Evolutionary conservation across 2,329 filamentous ascomycete genomes (phyloP).

Genomic region (Fusarium odoratissimum): DNA sequence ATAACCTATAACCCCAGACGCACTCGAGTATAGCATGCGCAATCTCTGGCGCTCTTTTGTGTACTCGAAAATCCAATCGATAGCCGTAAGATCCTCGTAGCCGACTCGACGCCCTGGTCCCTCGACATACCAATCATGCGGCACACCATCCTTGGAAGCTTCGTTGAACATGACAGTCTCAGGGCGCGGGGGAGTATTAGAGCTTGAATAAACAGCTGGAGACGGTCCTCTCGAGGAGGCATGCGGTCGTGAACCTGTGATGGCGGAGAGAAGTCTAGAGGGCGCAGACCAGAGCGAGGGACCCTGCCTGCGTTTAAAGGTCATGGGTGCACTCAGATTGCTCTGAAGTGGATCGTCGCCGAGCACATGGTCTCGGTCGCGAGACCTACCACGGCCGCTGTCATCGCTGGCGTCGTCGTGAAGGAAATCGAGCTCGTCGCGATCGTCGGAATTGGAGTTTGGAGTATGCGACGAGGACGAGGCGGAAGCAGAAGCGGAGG

Average conservation of each 20-base stretch:
- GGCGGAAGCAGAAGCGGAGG: constrained; percentile 49
- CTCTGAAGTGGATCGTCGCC: constrained; percentile 67
- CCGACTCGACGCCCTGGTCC: constrained; percentile 89
- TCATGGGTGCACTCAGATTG: constrained; percentile 64
- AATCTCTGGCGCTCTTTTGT: constrained; percentile 93
- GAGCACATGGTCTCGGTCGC: constrained; percentile 53
- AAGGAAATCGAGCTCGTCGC: constrained; percentile 61
- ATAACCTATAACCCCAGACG: constrained; percentile 78
- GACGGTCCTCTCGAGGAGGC: constrained; percentile 33
- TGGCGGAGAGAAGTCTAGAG: constrained; percentile 60
- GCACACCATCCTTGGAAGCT: constrained; percentile 59
- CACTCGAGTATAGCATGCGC: constrained; percentile 77
- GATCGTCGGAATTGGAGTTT: constrained; percentile 51
- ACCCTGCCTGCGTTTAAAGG: constrained; percentile 78
- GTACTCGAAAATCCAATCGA: constrained; percentile 99
- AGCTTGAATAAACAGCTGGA: constrained; percentile 27
- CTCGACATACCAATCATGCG: constrained; percentile 88
- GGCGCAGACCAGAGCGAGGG: constrained; percentile 59
- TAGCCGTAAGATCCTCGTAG: constrained; percentile 96
- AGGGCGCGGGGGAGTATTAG: constrained; percentile 22
- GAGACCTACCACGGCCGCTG: constrained; percentile 20
- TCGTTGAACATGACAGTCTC: constrained; percentile 31
- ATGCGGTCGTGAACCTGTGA: constrained; percentile 50
- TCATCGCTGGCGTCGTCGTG: constrained; percentile 46
- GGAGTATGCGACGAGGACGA: constrained; percentile 48